Evolutionary conservation across 2,329 filamentous ascomycete genomes (phyloP), one percentile per base, ranked within the genome.

Genomic region (Fusarium decemcellulare): DNA sequence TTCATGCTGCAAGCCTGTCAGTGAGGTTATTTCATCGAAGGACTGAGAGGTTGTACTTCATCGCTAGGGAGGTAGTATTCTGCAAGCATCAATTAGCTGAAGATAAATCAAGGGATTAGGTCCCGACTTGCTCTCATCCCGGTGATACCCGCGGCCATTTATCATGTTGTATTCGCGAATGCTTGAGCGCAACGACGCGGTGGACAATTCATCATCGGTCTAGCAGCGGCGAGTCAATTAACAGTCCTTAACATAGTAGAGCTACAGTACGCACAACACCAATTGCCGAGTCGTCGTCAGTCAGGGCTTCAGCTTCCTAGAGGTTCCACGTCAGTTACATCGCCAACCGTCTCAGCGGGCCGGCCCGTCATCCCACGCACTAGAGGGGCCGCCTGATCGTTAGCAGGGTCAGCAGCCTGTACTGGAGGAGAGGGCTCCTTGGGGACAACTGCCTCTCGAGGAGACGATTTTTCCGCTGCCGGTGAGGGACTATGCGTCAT

Each of bases 51-150:
- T 1, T 9, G 6, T 43, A 68, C 68, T 5, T 68, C 51, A 12
- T 71, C 68, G 4, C 68, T 71, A 0, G 68, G 68, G 1, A 71
- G 55, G 37, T 59, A 70, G 8, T 71, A 71, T 32, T 53, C 68
- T 71, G 2, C 5, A 5, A 1, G 10, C 6, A 0, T 1, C 0
- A 5, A 27, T 67, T 15, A 65, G 42, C 0, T 11, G 7, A 0
- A 3, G 0, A 23, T 16, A 1, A 5, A 0, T 2, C 7, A 10
- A 6, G 6, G 0, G 10, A 3, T 3, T 3, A 6, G 32, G 6
- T 2, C 5, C 0, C 1, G 3, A n/a, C 58, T 36, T 46, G 51
- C 44, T 65, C 30, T 60, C 55, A 5, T 61, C 39, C 29, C 44
- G 56, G 6, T 70, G 68, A 11, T 71, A 71, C 14, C 58, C 67